A percentile compares a stretch with the other conserved stretches of the same genome.
phyloP scores from a whole-genome alignment of 495 filamentous ascomycete species.

The Hypomontagnella submonticulosa region DNA sequence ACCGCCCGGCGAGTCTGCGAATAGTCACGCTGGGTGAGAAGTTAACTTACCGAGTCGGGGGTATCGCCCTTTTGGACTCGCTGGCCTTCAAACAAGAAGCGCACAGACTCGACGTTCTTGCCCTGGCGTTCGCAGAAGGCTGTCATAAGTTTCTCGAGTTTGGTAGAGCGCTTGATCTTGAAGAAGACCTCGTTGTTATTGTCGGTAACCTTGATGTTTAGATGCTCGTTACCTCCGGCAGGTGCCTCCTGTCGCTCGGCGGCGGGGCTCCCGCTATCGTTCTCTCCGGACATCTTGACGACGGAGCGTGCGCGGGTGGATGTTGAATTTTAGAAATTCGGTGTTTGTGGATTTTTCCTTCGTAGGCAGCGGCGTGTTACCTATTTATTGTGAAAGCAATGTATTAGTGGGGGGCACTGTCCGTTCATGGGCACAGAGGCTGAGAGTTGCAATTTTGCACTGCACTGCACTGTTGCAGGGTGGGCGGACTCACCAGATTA shows the following conservation, averaged over 20 bases:
- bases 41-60: slow-evolving; percentile 83
- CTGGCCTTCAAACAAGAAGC: slow-evolving; percentile 95
- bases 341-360: neutral
- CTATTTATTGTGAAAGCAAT: slow-evolving; percentile 8
- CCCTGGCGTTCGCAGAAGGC: slow-evolving; percentile 98
- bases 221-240: slow-evolving; percentile 72
- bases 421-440: slow-evolving; percentile 1
- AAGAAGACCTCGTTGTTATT: slow-evolving; percentile 99
- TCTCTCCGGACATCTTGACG: slow-evolving; percentile 64
- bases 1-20: neutral
- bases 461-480: slow-evolving; percentile 5
- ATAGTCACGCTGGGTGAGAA: neutral
- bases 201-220: slow-evolving; percentile 99
- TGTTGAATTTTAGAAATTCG: neutral
- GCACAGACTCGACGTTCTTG: slow-evolving; percentile 82
- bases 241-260: slow-evolving; percentile 57
- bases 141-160: slow-evolving; percentile 97
- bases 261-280: slow-evolving; percentile 66
- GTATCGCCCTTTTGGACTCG: slow-evolving; percentile 90
- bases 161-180: slow-evolving; percentile 98
- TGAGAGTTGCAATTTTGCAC: slow-evolving; percentile 2
- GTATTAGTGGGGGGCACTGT: slow-evolving; percentile 3
- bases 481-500: slow-evolving; percentile 23
- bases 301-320: slow-evolving; percentile 37
- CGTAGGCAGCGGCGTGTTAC: neutral